Conservation (phyloP, 805 yeast genomes). For the Ascoidea asiatica region DNA sequence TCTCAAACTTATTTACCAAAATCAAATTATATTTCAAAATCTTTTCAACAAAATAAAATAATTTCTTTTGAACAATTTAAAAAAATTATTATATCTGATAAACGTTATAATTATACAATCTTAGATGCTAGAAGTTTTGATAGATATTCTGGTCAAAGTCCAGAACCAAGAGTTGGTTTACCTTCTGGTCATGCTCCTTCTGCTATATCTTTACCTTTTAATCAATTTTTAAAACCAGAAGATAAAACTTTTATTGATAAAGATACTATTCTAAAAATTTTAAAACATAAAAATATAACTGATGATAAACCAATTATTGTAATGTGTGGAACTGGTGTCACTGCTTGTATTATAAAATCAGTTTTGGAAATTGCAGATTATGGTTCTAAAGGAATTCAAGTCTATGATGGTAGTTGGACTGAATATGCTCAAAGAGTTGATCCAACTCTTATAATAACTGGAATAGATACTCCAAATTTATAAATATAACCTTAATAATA, state of each 20-base stretch:
- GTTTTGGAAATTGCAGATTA: slow-evolving; percentile 51
- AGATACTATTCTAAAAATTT: no score
- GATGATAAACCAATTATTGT: slow-evolving; percentile 54
- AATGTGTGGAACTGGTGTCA: slow-evolving; percentile 94
- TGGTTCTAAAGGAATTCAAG: slow-evolving; percentile 29
- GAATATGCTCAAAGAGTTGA: slow-evolving; percentile 76
- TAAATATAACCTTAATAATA: no score
- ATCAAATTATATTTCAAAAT: slow-evolving; percentile 1
- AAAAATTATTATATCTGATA: slow-evolving; percentile 20
- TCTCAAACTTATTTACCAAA: slow-evolving; percentile 4
- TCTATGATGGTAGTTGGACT: slow-evolving; percentile 84
- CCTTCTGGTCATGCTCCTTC: slow-evolving; percentile 86
- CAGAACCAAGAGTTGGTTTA: slow-evolving; percentile 84
- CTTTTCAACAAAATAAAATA: slow-evolving; percentile 34
- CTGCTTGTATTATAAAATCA: slow-evolving; percentile 76
- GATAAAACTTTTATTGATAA: slow-evolving; percentile 33
- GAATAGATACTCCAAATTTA: no score
- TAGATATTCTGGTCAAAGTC: slow-evolving; percentile 65
- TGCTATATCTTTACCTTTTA: slow-evolving; percentile 64
- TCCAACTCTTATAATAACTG: no score
- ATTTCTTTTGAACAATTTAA: slow-evolving; percentile 35
- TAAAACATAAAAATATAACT: slow-evolving; percentile 26
- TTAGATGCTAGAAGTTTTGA: slow-evolving; percentile 75
- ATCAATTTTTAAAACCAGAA: slow-evolving; percentile 37
- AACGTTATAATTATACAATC: slow-evolving; percentile 32